Conservation (phyloP, 257 asterid species). For the Gynochthodes officinalis region DNA sequence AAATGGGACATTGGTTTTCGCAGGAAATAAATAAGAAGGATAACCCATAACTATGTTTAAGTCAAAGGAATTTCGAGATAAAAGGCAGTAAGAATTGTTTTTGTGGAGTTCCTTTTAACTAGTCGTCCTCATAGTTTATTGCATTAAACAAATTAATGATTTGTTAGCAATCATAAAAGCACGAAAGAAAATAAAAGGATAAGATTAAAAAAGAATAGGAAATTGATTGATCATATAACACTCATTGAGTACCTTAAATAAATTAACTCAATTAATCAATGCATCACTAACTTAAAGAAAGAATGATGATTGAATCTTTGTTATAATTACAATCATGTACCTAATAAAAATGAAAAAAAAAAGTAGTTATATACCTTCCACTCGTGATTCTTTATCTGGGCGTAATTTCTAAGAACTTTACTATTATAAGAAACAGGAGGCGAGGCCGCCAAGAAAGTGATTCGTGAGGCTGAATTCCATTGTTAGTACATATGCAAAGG, state of each 20-base stretch:
- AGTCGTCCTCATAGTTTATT: too few species aligned
- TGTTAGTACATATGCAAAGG: slow-evolving; percentile 9
- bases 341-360: not conserved
- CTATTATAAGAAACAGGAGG: too few species aligned
- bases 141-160: too few species aligned
- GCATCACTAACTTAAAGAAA: not conserved
- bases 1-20: too few species aligned
- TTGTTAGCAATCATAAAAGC: too few species aligned
- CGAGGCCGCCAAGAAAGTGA: too few species aligned
- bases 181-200: not conserved
- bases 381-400: slow-evolving; percentile 31
- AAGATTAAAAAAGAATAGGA: not conserved
- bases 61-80: not conserved
- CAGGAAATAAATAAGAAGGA: not conserved
- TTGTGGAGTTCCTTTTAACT: too few species aligned
- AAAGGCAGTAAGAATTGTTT: too few species aligned
- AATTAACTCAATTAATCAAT: not conserved
- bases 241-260: not conserved
- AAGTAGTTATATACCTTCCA: slow-evolving; percentile 29
- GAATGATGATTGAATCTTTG: not conserved
- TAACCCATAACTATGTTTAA: not conserved
- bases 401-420: slow-evolving; percentile 21
- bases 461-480: too few species aligned
- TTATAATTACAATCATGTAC: not conserved
- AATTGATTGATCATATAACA: not conserved